phyloP scores from a whole-genome alignment of 495 filamentous ascomycete species.

The Podospora didyma region DNA sequence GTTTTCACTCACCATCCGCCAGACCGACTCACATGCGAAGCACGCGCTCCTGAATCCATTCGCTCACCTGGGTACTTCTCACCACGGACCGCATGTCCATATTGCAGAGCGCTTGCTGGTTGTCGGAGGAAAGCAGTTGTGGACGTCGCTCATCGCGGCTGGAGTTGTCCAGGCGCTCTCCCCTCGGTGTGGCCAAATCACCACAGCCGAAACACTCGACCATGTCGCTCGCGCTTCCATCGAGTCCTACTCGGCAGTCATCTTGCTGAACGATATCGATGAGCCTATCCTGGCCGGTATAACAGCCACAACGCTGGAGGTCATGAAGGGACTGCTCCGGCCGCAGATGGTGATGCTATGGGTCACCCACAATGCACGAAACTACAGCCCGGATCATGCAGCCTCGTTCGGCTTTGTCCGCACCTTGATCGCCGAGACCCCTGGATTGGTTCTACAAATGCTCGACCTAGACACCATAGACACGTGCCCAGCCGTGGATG shows the following conservation, averaged over 20 bases:
- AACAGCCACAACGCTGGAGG: constrained; percentile 27
- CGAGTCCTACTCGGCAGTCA: constrained; percentile 23
- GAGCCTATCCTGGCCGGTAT: constrained; percentile 31
- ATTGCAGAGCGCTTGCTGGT: constrained; percentile 29
- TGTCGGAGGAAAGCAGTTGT: constrained; percentile 21
- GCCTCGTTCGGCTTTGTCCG: constrained; percentile 41
- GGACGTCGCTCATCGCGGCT: constrained; percentile 14
- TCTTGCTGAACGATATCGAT: constrained; percentile 37
- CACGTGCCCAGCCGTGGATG: constrained; percentile 1
- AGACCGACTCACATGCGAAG: constrained; percentile 22
- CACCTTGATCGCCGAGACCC: constrained; percentile 38
- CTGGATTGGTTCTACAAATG: constrained; percentile 34
- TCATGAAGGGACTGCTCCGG: constrained; percentile 28
- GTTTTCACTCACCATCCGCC: constrained; percentile 33
- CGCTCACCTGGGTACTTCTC: neutral
- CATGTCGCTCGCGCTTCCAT: constrained; percentile 10
- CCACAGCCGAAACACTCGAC: constrained; percentile 18
- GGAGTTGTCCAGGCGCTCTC: constrained; percentile 16
- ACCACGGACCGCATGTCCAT: neutral
- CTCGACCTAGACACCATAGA: constrained; percentile 34
- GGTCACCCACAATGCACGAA: constrained; percentile 27
- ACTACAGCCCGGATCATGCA: constrained; percentile 30
- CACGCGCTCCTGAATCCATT: constrained; percentile 12
- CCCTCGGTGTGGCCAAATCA: constrained; percentile 16
- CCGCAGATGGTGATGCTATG: constrained; percentile 38